Evolutionary conservation across 2,329 filamentous ascomycete genomes (phyloP).

Genomic region (Tolypocladium cylindrosporum): DNA sequence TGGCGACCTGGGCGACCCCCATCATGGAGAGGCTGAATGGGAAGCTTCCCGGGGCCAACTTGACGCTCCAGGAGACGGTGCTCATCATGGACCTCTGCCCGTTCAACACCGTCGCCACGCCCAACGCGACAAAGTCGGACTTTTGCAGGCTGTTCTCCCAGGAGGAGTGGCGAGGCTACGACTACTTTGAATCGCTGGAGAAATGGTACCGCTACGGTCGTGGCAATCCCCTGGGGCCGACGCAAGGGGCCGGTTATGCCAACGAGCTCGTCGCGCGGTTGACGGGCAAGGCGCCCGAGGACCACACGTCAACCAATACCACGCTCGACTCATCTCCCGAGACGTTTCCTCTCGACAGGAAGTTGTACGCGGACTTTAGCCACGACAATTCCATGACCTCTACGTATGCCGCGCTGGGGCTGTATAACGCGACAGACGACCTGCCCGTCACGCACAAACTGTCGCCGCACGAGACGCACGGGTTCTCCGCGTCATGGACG

Average conservation of each 20-base stretch:
- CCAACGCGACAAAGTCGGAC: conserved; percentile 39
- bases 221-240: conserved; percentile 69
- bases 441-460: conserved; percentile 41
- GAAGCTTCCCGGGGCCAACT: conserved; percentile 56
- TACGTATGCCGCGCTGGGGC: conserved; percentile 65
- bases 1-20: conserved; percentile 50
- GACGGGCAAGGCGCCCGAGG: conserved; percentile 56
- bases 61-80: conserved; percentile 53
- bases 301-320: conserved; percentile 65
- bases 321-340: conserved; percentile 58
- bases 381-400: conserved; percentile 83
- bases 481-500: conserved; percentile 67
- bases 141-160: conserved; percentile 71
- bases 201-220: conserved; percentile 79
- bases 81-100: conserved; percentile 84
- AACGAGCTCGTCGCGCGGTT: conserved; percentile 82
- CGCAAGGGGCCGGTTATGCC: conserved; percentile 77
- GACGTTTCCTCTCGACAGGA: conserved; percentile 63
- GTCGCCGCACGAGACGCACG: conserved; percentile 43
- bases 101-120: conserved; percentile 65
- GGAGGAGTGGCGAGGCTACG: conserved; percentile 67
- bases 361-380: conserved; percentile 79
- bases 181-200: conserved; percentile 68
- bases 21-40: conserved; percentile 62
- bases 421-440: conserved; percentile 58